These are phyloP conservation scores for Aspergillus jensenii DNA, from an alignment of 2,329 filamentous ascomycete genomes.

Conservation along the genomic window DNA sequence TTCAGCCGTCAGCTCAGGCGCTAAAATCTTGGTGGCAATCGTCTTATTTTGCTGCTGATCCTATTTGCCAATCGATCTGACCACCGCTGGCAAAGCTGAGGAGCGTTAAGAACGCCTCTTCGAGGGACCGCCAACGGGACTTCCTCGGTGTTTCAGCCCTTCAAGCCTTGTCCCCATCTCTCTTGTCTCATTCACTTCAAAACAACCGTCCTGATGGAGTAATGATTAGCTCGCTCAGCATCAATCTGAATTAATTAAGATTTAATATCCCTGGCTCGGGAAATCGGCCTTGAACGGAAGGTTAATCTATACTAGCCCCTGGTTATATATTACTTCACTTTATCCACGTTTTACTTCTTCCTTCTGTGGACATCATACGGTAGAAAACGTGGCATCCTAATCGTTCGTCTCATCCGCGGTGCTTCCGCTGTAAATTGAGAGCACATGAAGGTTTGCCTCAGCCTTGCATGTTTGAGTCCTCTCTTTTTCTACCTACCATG, in stretches of 20 bases:
- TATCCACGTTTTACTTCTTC: background rate
- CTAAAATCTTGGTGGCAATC: background rate
- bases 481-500: background rate
- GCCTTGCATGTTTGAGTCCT: background rate
- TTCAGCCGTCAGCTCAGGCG: conserved; percentile 1
- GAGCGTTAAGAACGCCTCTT: background rate
- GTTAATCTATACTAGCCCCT: conserved; percentile 9
- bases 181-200: background rate
- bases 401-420: background rate
- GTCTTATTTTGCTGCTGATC: background rate
- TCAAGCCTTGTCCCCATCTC: background rate
- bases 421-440: background rate
- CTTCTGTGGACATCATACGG: background rate
- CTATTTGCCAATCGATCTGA: conserved; percentile 6
- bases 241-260: conserved; percentile 4
- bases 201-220: background rate
- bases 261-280: conserved; percentile 2
- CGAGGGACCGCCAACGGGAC: conserved; percentile 1
- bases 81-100: background rate
- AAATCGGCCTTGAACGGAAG: background rate
- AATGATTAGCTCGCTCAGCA: background rate
- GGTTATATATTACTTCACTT: background rate
- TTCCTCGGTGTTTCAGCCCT: conserved; percentile 4
- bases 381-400: background rate
- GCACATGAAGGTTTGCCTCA: background rate